Percentiles rank a stretch among this genome's conserved stretches.
Conservation (phyloP, 768 basidiomycete genomes). For the Boletus coccyginus region DNA sequence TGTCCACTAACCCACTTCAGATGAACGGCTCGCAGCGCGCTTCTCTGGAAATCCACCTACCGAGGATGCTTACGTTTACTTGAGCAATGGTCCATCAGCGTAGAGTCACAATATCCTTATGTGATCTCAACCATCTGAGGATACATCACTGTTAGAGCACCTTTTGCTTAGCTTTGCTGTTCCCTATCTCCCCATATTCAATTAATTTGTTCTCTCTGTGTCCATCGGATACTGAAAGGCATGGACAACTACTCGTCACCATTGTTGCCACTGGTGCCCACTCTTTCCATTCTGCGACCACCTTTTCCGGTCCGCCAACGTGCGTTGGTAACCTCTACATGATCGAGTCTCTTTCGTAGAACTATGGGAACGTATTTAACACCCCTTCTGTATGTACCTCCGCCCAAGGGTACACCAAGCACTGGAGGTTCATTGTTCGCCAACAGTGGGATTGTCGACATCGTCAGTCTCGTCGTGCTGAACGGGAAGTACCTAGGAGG, state of each 20-base stretch:
- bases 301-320: constrained; percentile 75
- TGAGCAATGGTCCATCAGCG: constrained; percentile 46
- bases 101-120: constrained; percentile 13
- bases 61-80: constrained; percentile 77
- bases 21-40: constrained; percentile 61
- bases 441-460: constrained; percentile 15
- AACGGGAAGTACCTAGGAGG: constrained; percentile 41
- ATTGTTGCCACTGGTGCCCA: constrained; percentile 7
- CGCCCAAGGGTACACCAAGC: constrained; percentile 66
- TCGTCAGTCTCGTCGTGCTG: constrained; percentile 22
- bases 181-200: background rate
- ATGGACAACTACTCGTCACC: constrained; percentile 6
- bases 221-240: background rate
- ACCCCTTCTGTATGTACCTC: constrained; percentile 59
- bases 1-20: constrained; percentile 21
- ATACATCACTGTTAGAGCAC: constrained; percentile 9
- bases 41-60: constrained; percentile 64
- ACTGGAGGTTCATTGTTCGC: constrained; percentile 21
- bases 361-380: constrained; percentile 65
- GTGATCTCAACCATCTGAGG: background rate
- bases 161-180: constrained; percentile 18
- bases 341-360: constrained; percentile 62
- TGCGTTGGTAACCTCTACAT: constrained; percentile 71
- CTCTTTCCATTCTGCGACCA: constrained; percentile 40
- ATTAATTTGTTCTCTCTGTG: constrained; percentile 11